Conservation (phyloP, 495 filamentous ascomycete species). For the Talaromyces thailandensis region DNA sequence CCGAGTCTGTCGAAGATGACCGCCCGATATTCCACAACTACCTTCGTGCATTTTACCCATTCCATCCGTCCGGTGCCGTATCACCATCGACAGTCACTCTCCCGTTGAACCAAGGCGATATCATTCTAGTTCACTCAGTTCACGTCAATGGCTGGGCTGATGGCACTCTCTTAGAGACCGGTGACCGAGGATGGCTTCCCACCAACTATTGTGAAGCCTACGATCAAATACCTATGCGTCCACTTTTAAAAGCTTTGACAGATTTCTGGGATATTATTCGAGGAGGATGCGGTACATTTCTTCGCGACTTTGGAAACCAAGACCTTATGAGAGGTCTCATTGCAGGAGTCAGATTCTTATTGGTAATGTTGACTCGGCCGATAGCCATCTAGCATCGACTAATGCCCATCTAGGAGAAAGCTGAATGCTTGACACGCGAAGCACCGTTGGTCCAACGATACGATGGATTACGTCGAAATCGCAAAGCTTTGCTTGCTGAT, state of each 20-base stretch:
- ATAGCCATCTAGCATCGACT: neutral
- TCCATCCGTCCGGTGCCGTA: conserved; percentile 68
- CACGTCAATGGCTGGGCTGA: conserved; percentile 99
- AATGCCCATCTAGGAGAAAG: conserved; percentile 57
- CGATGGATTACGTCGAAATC: conserved; percentile 66
- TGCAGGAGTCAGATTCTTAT: conserved; percentile 79
- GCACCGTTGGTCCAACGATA: conserved; percentile 61
- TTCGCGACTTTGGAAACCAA: conserved; percentile 72
- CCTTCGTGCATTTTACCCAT: conserved; percentile 91
- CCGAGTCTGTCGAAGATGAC: conserved; percentile 34
- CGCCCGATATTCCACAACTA: conserved; percentile 84
- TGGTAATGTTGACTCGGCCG: conserved; percentile 49
- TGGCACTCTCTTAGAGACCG: conserved; percentile 83
- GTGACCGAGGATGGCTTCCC: conserved; percentile 89
- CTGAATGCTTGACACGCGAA: conserved; percentile 79
- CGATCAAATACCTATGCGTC: conserved; percentile 75
- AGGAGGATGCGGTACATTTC: conserved; percentile 52
- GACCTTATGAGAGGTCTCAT: conserved; percentile 89
- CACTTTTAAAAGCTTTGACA: conserved; percentile 75
- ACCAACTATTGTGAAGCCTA: conserved; percentile 98
- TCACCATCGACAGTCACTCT: conserved; percentile 73
- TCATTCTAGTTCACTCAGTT: conserved; percentile 92
- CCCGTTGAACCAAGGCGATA: conserved; percentile 79
- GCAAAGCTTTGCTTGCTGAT: conserved; percentile 82
- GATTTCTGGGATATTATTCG: conserved; percentile 89